phyloP scores from a whole-genome alignment of 1,284 basidiomycete genomes.

The Cryptococcus sp. region DNA sequence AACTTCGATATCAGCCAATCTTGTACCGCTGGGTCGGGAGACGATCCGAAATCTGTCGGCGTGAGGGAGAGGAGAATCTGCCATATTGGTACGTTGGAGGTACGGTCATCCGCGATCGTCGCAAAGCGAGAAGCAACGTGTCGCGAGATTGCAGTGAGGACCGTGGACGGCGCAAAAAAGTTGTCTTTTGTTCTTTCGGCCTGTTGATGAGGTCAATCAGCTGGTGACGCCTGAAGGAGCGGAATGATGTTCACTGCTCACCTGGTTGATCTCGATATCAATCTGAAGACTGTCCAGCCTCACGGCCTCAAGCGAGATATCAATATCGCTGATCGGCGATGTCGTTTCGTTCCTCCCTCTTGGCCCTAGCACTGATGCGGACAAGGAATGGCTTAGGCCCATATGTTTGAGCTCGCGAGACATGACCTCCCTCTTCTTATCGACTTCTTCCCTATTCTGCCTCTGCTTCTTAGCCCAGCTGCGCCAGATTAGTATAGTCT shows the following conservation, averaged over 20 bases:
- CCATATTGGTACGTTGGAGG: constrained; percentile 4
- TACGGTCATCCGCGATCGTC: background rate
- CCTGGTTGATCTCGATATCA: constrained; percentile 22
- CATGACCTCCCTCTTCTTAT: constrained; percentile 23
- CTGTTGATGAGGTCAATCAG: constrained; percentile 7
- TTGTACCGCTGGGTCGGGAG: constrained; percentile 24
- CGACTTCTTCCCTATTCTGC: constrained; percentile 14
- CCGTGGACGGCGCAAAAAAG: constrained; percentile 35
- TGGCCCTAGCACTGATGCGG: background rate
- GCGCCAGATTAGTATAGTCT: constrained; percentile 24
- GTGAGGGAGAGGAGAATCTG: constrained; percentile 29
- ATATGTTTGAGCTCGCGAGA: constrained; percentile 25
- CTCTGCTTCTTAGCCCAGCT: constrained; percentile 21
- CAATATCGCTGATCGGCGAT: constrained; percentile 7
- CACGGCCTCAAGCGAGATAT: constrained; percentile 2
- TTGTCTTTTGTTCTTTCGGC: constrained; percentile 30
- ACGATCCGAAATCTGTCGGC: constrained; percentile 20
- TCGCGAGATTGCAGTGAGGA: constrained; percentile 33
- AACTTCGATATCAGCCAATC: constrained; percentile 44
- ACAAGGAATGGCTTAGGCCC: constrained; percentile 29
- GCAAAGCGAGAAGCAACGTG: constrained; percentile 32
- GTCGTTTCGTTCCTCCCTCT: constrained; percentile 3
- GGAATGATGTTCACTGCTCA: background rate
- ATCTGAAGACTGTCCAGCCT: constrained; percentile 16
- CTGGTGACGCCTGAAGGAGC: background rate